Percentiles rank a stretch among this genome's conserved stretches.
Conservation (phyloP, 257 asterid species). For the Jasminum sambac region DNA sequence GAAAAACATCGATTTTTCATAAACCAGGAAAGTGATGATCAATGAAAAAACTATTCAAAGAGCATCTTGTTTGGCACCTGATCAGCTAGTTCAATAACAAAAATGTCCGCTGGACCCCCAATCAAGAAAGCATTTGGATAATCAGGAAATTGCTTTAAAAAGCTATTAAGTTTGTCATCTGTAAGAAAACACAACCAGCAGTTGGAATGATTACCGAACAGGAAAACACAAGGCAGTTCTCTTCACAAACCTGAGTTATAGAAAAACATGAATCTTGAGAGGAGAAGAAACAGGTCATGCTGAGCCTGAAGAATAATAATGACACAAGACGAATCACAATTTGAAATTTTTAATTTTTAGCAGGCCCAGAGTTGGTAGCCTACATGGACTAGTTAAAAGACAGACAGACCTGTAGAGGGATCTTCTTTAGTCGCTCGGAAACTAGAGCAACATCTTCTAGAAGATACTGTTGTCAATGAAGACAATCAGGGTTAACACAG, state of each 20-base stretch:
- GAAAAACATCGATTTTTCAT: not conserved
- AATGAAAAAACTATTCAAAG: too few species aligned
- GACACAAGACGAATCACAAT: constrained; percentile 1
- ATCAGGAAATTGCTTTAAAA: constrained; percentile 80
- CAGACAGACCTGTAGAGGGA: constrained; percentile 72
- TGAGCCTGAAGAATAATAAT: constrained; percentile 59
- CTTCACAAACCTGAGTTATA: constrained; percentile 62
- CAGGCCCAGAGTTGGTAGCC: constrained; percentile 13
- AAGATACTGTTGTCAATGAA: constrained; percentile 62
- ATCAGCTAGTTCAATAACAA: constrained; percentile 85
- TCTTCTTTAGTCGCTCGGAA: constrained; percentile 69
- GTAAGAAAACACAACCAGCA: constrained; percentile 30
- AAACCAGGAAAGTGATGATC: not conserved
- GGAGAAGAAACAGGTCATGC: constrained; percentile 77
- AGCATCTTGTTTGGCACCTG: constrained; percentile 51
- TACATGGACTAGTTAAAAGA: constrained; percentile 16
- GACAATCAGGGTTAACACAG: constrained; percentile 8
- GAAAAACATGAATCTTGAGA: constrained; percentile 74
- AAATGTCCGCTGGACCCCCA: constrained; percentile 75
- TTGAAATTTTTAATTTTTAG: constrained; percentile 6
- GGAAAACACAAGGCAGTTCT: not conserved
- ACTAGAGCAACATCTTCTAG: constrained; percentile 79
- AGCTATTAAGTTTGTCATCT: constrained; percentile 75
- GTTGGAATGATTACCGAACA: not conserved
- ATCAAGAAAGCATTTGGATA: constrained; percentile 85